Evolutionary conservation across 371 early-diverging fungal genomes (phyloP), one percentile per base, ranked within the genome.

Genomic region (Haplosporangium sp.): DNA sequence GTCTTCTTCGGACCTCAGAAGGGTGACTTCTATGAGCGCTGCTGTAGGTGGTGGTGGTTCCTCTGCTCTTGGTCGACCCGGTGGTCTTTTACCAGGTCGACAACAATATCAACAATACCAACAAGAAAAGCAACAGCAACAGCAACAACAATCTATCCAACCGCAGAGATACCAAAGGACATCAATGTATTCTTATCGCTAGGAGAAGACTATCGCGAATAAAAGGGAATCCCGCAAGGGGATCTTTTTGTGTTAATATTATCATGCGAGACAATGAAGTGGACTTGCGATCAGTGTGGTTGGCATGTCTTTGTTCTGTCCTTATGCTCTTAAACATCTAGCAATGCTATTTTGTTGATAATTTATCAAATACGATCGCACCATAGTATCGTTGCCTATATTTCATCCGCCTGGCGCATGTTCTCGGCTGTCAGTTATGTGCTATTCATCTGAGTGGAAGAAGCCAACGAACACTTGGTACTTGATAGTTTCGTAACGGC

Each of bases 101-200:
- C 59, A 54, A 36, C 60, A 59, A 10, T 40, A 50, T 8, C 61
- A 59, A 13, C 40, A 58, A 29, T 29, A 29, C 29, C 29, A 29
- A 29, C 29, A 29, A 29, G 29, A 29, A 29, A 29, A 29, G 18
- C 42, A 43, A 9, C 59, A 59, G 42, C 51, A 51, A 14, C 45
- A 60, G 40, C 64, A 64, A 42, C 38, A 23, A n/a, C 23, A 43
- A 5, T 38, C 50, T 16, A 18, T 36, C 23, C 61, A 40, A 40
- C 60, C 51, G 6, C 64, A 56, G 46, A 37, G 46, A 37, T 66
- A 69, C 20, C 69, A 69, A 45, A 47, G 62, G 8, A 48, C 69
- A 5, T 69, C 69, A 14, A 57, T 61, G 43, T 69, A 69, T 52
- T 41, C 56, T 38, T 57, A 69, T 57, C 56, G 60, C 10, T 42